A percentile compares a stretch with the other conserved stretches of the same genome.
phyloP scores from a whole-genome alignment of 2,329 filamentous ascomycete species.

The Colletotrichum siamense region DNA sequence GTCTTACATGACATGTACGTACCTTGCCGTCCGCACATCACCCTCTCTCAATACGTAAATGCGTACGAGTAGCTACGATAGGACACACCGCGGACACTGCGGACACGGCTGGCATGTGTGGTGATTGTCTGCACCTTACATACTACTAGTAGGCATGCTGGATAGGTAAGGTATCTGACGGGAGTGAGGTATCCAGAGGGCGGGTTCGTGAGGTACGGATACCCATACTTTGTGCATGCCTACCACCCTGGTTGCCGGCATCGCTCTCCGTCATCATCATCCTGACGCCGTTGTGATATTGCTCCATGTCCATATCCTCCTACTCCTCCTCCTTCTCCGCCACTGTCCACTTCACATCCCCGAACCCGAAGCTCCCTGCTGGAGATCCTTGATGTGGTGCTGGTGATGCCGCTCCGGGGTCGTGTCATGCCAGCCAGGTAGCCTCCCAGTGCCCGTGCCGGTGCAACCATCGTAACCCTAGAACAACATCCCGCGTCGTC shows the following conservation, averaged over 20 bases:
- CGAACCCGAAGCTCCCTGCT: background rate
- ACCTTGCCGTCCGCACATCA: background rate
- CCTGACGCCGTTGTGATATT: background rate
- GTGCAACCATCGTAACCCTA: conserved; percentile 9
- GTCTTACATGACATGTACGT: conserved; percentile 10
- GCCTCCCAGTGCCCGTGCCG: background rate
- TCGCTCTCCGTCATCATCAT: background rate
- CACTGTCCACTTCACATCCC: background rate
- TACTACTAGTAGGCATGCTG: background rate
- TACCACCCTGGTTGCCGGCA: background rate
- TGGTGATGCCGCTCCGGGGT: background rate
- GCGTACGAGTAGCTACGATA: background rate
- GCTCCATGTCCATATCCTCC: background rate
- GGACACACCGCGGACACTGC: background rate
- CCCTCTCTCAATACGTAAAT: background rate
- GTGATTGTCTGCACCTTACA: background rate
- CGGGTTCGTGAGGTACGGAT: background rate
- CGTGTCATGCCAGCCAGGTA: background rate
- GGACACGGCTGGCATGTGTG: background rate
- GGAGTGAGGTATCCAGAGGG: background rate
- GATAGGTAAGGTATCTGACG: background rate
- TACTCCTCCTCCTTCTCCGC: background rate
- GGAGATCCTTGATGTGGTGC: background rate
- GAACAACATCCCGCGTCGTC: background rate
- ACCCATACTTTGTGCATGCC: background rate